Percentiles rank a stretch among this genome's conserved stretches.
Evolutionary conservation across 345 rosid species (phyloP).

Genomic region (Psidium friedrichsthalianum): DNA sequence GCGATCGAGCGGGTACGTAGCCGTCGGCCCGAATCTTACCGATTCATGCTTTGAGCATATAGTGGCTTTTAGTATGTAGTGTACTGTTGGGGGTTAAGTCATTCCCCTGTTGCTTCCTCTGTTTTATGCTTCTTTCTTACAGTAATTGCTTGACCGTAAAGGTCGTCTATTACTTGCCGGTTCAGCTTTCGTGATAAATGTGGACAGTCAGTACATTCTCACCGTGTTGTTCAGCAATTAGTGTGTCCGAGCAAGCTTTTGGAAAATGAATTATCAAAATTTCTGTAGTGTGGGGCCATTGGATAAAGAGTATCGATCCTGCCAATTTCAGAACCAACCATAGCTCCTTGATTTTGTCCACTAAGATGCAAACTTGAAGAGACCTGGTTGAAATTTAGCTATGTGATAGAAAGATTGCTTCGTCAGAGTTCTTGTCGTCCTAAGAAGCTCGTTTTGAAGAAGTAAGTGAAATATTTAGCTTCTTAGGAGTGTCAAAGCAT

Average conservation of each 20-base stretch:
- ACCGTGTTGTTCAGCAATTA: not conserved
- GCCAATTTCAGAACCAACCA: not conserved
- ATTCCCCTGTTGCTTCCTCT: not conserved
- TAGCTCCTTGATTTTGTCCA: not conserved
- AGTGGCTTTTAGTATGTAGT: not conserved
- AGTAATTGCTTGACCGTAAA: not conserved
- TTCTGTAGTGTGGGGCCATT: not conserved
- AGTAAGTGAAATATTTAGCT: not conserved
- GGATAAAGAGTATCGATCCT: not conserved
- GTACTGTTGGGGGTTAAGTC: not conserved
- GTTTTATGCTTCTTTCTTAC: not conserved
- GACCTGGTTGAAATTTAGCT: not conserved
- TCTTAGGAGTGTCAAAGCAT: not conserved
- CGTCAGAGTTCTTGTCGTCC: not conserved
- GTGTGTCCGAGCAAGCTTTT: not conserved
- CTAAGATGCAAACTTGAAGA: not conserved
- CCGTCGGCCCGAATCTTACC: not conserved
- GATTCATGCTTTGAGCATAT: not conserved
- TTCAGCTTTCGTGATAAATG: not conserved
- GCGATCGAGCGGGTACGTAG: constrained; percentile 45
- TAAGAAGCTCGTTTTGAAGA: not conserved
- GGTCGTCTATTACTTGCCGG: not conserved
- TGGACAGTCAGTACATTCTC: not conserved
- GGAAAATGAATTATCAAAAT: not conserved
- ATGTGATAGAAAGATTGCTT: not conserved